Conservation (phyloP, 2,329 filamentous ascomycete species). For the Colletotrichum sp. region DNA sequence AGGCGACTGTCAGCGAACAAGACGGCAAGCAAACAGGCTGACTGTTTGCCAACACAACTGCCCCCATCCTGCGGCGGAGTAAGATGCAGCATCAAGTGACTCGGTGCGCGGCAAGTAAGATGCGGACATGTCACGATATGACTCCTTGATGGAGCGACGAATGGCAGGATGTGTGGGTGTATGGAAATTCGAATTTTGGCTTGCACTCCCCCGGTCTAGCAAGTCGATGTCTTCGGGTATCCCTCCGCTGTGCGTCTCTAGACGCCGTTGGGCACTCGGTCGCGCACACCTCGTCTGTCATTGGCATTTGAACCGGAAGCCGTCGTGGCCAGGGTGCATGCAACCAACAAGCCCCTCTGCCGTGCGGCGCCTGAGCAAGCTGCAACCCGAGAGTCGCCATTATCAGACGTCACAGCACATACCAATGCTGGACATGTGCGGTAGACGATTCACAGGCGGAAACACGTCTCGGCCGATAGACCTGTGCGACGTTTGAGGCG, state of each 20-base stretch:
- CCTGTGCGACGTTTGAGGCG: constrained; percentile 8
- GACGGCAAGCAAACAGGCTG: constrained; percentile 12
- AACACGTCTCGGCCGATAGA: constrained; percentile 22
- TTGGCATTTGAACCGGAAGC: constrained; percentile 13
- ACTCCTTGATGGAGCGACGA: not conserved
- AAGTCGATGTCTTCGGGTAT: not conserved
- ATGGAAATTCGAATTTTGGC: constrained; percentile 3
- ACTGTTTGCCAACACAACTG: constrained; percentile 17
- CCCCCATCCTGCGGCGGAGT: constrained; percentile 16
- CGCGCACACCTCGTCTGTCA: not conserved
- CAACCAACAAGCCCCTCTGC: not conserved
- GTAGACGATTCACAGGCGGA: not conserved
- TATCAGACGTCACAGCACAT: constrained; percentile 20
- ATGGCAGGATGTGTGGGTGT: not conserved
- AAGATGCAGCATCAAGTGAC: constrained; percentile 19
- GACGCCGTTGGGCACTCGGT: constrained; percentile 1
- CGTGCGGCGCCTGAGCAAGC: constrained; percentile 8
- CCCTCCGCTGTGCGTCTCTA: not conserved
- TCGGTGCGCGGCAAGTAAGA: constrained; percentile 15
- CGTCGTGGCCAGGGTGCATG: constrained; percentile 3
- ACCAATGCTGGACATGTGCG: not conserved
- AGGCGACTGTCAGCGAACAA: not conserved
- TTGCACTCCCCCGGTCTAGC: constrained; percentile 2
- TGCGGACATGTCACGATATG: constrained; percentile 22
- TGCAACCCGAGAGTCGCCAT: constrained; percentile 10